Percentiles rank a stretch among this genome's conserved stretches.
phyloP scores from a whole-genome alignment of 305 asterid genomes.

The Solanum hybrid region DNA sequence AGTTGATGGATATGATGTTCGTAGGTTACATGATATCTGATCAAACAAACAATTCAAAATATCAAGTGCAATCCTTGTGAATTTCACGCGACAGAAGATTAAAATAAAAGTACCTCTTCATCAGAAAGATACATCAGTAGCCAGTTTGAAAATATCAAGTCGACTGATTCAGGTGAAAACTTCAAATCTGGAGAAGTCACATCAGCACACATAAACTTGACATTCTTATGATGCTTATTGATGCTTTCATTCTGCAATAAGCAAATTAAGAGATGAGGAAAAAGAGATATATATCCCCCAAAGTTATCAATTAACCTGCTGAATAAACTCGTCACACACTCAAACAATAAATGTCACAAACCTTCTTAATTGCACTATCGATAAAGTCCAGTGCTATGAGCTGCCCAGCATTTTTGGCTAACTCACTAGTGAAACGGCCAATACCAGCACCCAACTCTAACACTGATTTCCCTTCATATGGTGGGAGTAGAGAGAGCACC shows the following conservation, averaged over 20 bases:
- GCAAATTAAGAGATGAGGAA: background rate
- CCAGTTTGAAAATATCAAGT: slow-evolving; percentile 89
- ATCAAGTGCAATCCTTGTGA: background rate
- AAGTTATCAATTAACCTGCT: background rate
- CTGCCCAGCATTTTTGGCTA: slow-evolving; percentile 64
- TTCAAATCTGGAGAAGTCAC: slow-evolving; percentile 75
- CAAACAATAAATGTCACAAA: slow-evolving; percentile 7
- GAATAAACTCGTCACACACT: background rate
- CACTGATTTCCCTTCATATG: slow-evolving; percentile 70
- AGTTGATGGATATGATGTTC: background rate
- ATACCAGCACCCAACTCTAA: slow-evolving; percentile 98
- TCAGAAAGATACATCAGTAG: slow-evolving; percentile 96
- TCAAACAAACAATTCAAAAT: background rate
- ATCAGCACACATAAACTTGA: slow-evolving; percentile 83
- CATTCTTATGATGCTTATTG: slow-evolving; percentile 59
- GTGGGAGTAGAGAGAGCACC: slow-evolving; percentile 86
- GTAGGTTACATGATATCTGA: background rate
- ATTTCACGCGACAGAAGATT: background rate
- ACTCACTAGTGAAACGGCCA: slow-evolving; percentile 92
- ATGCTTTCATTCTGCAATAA: slow-evolving; percentile 47
- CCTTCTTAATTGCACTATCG: slow-evolving; percentile 78
- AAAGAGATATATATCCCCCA: background rate
- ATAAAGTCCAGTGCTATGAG: slow-evolving; percentile 80
- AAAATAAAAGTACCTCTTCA: slow-evolving; percentile 45
- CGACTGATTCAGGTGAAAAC: slow-evolving; percentile 69